A percentile compares a stretch with the other conserved stretches of the same genome.
These are phyloP conservation scores for Scleroderma citrinum DNA, from an alignment of 768 basidiomycete genomes.

Conservation along the genomic window DNA sequence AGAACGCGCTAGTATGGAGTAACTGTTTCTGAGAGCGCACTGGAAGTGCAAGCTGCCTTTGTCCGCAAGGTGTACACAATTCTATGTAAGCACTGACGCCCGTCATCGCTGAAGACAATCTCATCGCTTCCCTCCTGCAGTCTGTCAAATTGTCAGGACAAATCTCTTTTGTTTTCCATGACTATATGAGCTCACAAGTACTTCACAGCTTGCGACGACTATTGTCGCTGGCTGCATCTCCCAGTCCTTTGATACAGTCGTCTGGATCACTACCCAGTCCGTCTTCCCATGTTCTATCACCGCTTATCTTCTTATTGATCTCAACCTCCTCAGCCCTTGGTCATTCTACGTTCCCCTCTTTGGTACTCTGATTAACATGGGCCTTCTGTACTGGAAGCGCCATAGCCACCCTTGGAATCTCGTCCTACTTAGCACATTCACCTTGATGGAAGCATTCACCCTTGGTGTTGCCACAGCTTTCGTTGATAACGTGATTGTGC, in stretches of 20 bases:
- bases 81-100: conserved; percentile 55
- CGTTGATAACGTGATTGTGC: conserved; percentile 63
- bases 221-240: conserved; percentile 71
- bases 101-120: neutral
- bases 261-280: conserved; percentile 70
- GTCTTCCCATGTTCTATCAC: conserved; percentile 21
- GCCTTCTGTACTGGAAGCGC: conserved; percentile 86
- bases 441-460: conserved; percentile 84
- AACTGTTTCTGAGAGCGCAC: conserved; percentile 68
- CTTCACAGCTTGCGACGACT: conserved; percentile 58
- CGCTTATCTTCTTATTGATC: neutral
- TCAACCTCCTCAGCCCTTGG: conserved; percentile 51
- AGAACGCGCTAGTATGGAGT: conserved; percentile 59
- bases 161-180: neutral
- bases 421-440: conserved; percentile 80
- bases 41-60: conserved; percentile 79
- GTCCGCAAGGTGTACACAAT: conserved; percentile 89
- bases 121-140: conserved; percentile 29
- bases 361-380: conserved; percentile 74
- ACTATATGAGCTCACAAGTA: neutral
- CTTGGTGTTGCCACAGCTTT: conserved; percentile 82
- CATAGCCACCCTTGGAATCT: conserved; percentile 88
- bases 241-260: conserved; percentile 49
- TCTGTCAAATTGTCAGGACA: conserved; percentile 61
- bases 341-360: conserved; percentile 73